Evolutionary conservation across 2,329 filamentous ascomycete genomes (phyloP), one percentile per base, ranked within the genome.

Genomic region (Alternaria brassicicola): DNA sequence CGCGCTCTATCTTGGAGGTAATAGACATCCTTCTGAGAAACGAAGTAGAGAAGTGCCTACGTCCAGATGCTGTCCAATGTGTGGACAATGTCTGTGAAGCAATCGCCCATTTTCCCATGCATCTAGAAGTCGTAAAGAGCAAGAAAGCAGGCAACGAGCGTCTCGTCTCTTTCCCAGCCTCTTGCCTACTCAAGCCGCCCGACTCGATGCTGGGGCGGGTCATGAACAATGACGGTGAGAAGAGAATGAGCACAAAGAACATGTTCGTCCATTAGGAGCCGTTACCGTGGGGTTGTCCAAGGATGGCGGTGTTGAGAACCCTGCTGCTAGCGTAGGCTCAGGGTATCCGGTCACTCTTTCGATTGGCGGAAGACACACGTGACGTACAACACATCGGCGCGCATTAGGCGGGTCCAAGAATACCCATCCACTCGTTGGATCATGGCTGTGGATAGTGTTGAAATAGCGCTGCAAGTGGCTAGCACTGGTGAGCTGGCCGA

Each of bases 351-450:
- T 50, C n/a, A 46, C 39, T 17, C 7, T 21, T 55, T 39, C 56
- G 17, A 59, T 59, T 59, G 56, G 56, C 55, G 56, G 56, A 42
- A 3, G 23, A 33, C 17, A 30, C 56, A 59, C 56, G 56, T 59
- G 52, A 59, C 45, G 52, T 52, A 63, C 64, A 67, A 48, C 64
- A 62, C 64, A 67, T 64, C 21, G 55, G 60, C 62, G 51, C 52
- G 36, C 47, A 43, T 55, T 49, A 41, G 47, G 50, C 36, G 58
- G 52, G 30, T 26, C 39, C 41, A 60, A 62, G 64, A 59, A 54
- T 31, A 33, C 42, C 58, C 54, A 51, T 52, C 64, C 64, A 67
- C 49, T 67, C 60, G 57, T 62, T 50, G 33, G 43, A 39, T 50
- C 46, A 50, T 55, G 49, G 41, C 53, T 45, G 55, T 52, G 47